Conservation (phyloP, 306 rosid genomes). For the Vigna radiata region DNA sequence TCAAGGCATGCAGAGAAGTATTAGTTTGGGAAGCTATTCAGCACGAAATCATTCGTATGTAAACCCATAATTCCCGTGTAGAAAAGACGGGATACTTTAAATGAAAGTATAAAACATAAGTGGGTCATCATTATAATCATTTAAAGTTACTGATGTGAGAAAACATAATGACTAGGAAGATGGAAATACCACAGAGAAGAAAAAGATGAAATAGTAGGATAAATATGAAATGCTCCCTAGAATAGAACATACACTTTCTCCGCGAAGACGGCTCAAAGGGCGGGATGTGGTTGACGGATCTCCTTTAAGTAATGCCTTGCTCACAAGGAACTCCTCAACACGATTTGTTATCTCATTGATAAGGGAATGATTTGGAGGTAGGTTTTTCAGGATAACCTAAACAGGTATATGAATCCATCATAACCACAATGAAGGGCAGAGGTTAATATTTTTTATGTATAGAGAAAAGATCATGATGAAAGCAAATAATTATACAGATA, state of each 20-base stretch:
- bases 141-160: constrained; percentile 10
- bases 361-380: constrained; percentile 87
- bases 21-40: constrained; percentile 26
- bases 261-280: constrained; percentile 70
- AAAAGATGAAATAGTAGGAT: not conserved
- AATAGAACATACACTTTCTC: constrained; percentile 71
- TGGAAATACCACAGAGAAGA: constrained; percentile 9
- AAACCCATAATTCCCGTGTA: not conserved
- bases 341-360: constrained; percentile 76
- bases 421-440: constrained; percentile 33
- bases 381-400: constrained; percentile 87
- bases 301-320: constrained; percentile 83
- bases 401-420: constrained; percentile 42
- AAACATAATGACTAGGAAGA: constrained; percentile 15
- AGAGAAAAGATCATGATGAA: constrained; percentile 7
- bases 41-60: constrained; percentile 23
- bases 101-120: not conserved
- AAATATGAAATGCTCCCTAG: constrained; percentile 17
- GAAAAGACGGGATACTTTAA: constrained; percentile 4
- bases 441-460: not conserved
- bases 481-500: constrained; percentile 7
- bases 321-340: constrained; percentile 87
- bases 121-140: constrained; percentile 6
- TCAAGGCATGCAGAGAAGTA: constrained; percentile 24
- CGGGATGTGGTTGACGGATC: constrained; percentile 65